A percentile compares a stretch with the other conserved stretches of the same genome.
These are phyloP conservation scores for Microsporum audouinii DNA, from an alignment of 2,329 filamentous ascomycete genomes.

Conservation along the genomic window DNA sequence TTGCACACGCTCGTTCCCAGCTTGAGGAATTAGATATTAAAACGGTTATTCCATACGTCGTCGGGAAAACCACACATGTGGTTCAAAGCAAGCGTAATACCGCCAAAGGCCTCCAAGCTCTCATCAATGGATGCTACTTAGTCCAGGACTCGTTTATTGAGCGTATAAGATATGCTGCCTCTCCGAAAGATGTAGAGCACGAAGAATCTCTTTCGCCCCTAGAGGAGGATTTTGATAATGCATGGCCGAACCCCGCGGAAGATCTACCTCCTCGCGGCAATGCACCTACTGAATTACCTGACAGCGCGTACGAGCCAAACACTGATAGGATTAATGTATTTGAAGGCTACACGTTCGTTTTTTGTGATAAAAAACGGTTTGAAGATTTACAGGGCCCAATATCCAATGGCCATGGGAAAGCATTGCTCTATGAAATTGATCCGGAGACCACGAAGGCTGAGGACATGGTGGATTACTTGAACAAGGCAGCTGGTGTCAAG, in stretches of 20 bases:
- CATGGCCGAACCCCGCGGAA: conserved; percentile 64
- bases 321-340: conserved; percentile 58
- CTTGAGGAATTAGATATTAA: conserved; percentile 87
- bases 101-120: conserved; percentile 70
- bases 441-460: conserved; percentile 55
- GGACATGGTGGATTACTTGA: conserved; percentile 69
- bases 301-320: conserved; percentile 62
- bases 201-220: conserved; percentile 46
- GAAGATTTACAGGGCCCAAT: conserved; percentile 64
- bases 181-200: conserved; percentile 39
- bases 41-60: conserved; percentile 60
- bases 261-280: conserved; percentile 63
- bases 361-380: conserved; percentile 65
- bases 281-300: conserved; percentile 59
- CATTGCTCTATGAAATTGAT: conserved; percentile 52
- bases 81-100: conserved; percentile 85
- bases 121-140: conserved; percentile 69
- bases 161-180: conserved; percentile 53
- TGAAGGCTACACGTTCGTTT: conserved; percentile 77
- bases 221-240: conserved; percentile 64
- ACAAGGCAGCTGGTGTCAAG: conserved; percentile 62
- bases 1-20: conserved; percentile 49
- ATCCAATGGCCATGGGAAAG: conserved; percentile 71
- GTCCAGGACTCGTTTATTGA: conserved; percentile 62
- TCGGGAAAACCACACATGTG: conserved; percentile 67